These are phyloP conservation scores for Ceratonia siliqua DNA, from an alignment of 306 rosid species.

Conservation along the genomic window DNA sequence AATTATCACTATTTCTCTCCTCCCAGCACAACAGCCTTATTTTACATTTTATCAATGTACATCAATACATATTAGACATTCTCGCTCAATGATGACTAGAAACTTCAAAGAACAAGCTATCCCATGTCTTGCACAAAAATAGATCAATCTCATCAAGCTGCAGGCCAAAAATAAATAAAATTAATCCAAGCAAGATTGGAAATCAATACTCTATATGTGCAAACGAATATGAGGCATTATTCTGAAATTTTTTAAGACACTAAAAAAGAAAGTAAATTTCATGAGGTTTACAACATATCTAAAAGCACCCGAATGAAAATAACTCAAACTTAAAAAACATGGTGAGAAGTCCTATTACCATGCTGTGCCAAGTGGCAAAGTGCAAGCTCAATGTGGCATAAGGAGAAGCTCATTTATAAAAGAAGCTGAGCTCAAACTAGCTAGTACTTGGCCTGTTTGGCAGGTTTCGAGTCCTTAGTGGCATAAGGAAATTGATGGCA, in stretches of 20 bases:
- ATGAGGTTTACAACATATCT: too few relatives aligned
- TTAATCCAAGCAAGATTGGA: conserved; percentile 5
- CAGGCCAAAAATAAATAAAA: conserved; percentile 14
- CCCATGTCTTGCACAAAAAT: conserved; percentile 52
- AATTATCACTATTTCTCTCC: not conserved
- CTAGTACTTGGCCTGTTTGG: too few relatives aligned
- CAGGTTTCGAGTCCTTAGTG: too few relatives aligned
- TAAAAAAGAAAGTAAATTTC: too few relatives aligned
- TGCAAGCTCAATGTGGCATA: conserved; percentile 97
- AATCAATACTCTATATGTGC: conserved; percentile 67
- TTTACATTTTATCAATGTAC: conserved; percentile 24
- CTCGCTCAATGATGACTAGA: conserved; percentile 31
- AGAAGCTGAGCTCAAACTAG: too few relatives aligned
- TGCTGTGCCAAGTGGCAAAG: conserved; percentile 98
- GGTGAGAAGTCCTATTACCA: conserved; percentile 50
- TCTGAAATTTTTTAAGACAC: too few relatives aligned
- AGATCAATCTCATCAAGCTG: conserved; percentile 33
- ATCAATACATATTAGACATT: conserved; percentile 19
- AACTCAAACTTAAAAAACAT: conserved; percentile 17
- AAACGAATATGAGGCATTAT: too few relatives aligned
- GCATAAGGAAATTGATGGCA: not conserved
- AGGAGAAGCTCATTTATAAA: too few relatives aligned
- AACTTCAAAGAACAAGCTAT: conserved; percentile 34
- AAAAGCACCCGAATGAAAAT: too few relatives aligned
- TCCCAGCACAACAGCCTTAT: conserved; percentile 32